Evolutionary conservation across 2,329 filamentous ascomycete species (phyloP).

Genomic region (Penicillium thymicola): DNA sequence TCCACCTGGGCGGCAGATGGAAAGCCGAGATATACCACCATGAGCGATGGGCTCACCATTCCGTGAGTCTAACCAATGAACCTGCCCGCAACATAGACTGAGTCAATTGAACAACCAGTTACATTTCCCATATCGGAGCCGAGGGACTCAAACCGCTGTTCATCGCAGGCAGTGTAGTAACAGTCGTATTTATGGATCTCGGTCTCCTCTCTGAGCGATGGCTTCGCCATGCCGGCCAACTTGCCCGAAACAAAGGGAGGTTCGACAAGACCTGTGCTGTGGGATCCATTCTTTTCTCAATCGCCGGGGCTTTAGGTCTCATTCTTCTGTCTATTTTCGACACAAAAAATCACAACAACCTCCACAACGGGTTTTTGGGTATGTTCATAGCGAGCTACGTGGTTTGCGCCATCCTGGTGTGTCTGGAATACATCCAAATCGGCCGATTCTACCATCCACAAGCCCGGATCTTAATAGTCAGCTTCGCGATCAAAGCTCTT

Average conservation of each 20-base stretch:
- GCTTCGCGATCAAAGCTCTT: conserved; percentile 3
- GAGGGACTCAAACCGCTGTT: conserved; percentile 9
- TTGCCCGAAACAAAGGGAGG: conserved; percentile 4
- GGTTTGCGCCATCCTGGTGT: conserved; percentile 7
- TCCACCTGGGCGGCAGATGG: conserved; percentile 9
- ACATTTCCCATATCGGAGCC: conserved; percentile 11
- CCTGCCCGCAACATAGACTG: not conserved
- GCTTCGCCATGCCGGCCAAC: conserved; percentile 11
- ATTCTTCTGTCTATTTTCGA: conserved; percentile 9
- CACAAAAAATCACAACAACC: not conserved
- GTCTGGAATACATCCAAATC: conserved; percentile 9
- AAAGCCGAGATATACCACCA: conserved; percentile 4
- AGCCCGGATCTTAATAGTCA: conserved; percentile 7
- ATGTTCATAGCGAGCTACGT: conserved; percentile 11
- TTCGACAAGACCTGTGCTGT: conserved; percentile 9
- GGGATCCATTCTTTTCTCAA: conserved; percentile 7
- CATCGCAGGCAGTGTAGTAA: conserved; percentile 7
- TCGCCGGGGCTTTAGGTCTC: conserved; percentile 5
- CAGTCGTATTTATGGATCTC: conserved; percentile 9
- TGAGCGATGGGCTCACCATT: conserved; percentile 2
- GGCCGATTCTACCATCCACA: conserved; percentile 8
- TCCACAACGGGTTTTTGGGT: conserved; percentile 6
- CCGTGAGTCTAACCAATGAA: conserved; percentile 3
- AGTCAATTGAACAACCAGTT: conserved; percentile 1
- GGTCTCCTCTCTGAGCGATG: conserved; percentile 6